Percentiles rank a stretch among this genome's conserved stretches.
Conservation (phyloP, 2,329 filamentous ascomycete genomes). For the Trichoderma lentiforme region DNA sequence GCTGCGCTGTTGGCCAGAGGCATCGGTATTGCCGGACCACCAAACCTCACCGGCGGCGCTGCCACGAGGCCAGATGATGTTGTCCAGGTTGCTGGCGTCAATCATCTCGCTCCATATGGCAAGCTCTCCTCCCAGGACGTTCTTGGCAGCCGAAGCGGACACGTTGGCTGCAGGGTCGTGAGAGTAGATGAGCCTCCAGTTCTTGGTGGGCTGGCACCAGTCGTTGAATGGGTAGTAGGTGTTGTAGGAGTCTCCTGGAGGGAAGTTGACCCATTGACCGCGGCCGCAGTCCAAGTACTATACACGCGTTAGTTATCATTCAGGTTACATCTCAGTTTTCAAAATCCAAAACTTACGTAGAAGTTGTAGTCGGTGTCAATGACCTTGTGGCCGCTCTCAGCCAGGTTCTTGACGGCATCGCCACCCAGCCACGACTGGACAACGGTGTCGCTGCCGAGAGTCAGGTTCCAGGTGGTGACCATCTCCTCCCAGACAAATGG, state of each 20-base stretch:
- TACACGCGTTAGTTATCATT: neutral
- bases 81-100: constrained; percentile 72
- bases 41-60: constrained; percentile 73
- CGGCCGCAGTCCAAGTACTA: constrained; percentile 81
- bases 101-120: constrained; percentile 80
- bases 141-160: constrained; percentile 55
- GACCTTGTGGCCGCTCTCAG: constrained; percentile 64
- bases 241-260: constrained; percentile 48
- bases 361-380: constrained; percentile 74
- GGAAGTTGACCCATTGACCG: constrained; percentile 74
- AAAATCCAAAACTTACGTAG: constrained; percentile 54
- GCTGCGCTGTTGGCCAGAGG: constrained; percentile 63
- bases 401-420: constrained; percentile 57
- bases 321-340: neutral
- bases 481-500: constrained; percentile 91
- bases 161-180: constrained; percentile 70
- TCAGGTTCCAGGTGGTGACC: constrained; percentile 72
- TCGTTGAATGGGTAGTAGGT: constrained; percentile 66
- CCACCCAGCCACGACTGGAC: constrained; percentile 76
- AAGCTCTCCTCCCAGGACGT: constrained; percentile 77
- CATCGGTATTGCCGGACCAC: constrained; percentile 71
- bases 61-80: constrained; percentile 73
- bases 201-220: constrained; percentile 78
- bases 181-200: constrained; percentile 76
- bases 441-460: constrained; percentile 65